Conservation (phyloP, 2,329 filamentous ascomycete genomes). For the Alternaria atra region DNA sequence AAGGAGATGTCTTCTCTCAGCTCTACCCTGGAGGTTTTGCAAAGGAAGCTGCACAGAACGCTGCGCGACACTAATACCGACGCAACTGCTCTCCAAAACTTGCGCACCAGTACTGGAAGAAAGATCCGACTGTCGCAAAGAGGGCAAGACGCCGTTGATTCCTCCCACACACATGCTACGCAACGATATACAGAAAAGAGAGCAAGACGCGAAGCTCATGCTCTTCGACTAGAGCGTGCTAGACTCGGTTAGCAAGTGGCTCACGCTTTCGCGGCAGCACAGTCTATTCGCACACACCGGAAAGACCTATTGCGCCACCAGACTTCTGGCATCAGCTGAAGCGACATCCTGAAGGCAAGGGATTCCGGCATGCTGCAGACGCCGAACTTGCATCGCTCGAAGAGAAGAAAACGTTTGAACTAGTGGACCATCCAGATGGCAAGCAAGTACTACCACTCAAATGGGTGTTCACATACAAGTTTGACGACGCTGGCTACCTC, state of each 20-base stretch:
- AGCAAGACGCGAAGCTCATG: background rate
- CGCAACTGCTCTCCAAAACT: background rate
- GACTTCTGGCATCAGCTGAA: too few species aligned
- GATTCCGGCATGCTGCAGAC: too few species aligned
- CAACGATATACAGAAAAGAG: background rate
- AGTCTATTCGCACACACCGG: too few species aligned
- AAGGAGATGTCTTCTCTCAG: too few species aligned
- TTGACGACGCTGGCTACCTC: slow-evolving; percentile 3
- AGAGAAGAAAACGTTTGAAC: too few species aligned
- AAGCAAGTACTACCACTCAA: background rate
- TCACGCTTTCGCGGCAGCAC: too few species aligned
- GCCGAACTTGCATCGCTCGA: too few species aligned
- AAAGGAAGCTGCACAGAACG: too few species aligned
- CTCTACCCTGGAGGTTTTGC: too few species aligned
- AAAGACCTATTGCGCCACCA: too few species aligned
- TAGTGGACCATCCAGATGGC: background rate
- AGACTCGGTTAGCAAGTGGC: background rate
- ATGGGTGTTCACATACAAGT: slow-evolving; percentile 1
- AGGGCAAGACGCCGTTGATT: background rate
- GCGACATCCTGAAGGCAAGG: too few species aligned
- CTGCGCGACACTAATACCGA: background rate
- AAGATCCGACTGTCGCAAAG: background rate
- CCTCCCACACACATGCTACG: background rate
- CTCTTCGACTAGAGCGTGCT: background rate
- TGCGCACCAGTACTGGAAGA: background rate